Evolutionary conservation across 228 moss, liverwort and hornwort species (phyloP), one percentile per base, ranked within the genome.

Genomic region (Sphagnum magellanicum): DNA sequence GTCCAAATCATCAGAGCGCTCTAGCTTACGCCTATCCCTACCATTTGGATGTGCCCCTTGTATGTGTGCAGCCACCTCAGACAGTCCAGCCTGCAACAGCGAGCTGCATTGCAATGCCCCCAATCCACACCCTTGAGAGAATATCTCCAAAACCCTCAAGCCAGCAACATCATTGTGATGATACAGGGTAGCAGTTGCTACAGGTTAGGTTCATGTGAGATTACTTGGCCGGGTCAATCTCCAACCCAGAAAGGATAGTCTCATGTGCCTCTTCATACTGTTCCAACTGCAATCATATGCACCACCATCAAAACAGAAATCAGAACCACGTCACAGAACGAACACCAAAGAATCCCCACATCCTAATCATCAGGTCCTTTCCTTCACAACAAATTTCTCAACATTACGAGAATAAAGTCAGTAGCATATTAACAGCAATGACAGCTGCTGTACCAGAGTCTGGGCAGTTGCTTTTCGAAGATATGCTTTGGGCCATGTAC

Each of bases 1-100:
- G 70, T 96, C 95, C 61, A 92, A 73, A 64, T 92, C 95, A 67
- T 96, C 92, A 60, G 86, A 92, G 6, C 82, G 87, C 79, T 89
- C 81, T 71, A 96, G 51, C 77, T 81, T 84, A 52, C 86, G 79
- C 50, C 82, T 75, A 50, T 82, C 75, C 16, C 73, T 77, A 14
- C 74, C 82, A 67, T 50, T 73, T 9, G 74, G 75, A 64, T 79
- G 79, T 71, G 72, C 75, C 73, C 82, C 86, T 49, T 82, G 74
- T 49, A 79, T 73, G 50, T 82, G 74, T 49, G 58, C 46, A 51
- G 77, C 79, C 48, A 86, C 73, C 63, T 81, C 72, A 49, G 73
- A 74, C 73, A 96, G 70, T 60, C 87, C 87, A 50, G 73, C 75
- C 70, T 91, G 92, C 75, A 96, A 79, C 52, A 75, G 52, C 74